phyloP scores from a whole-genome alignment of 108 stramenopile species.

The Phaeodactylum tricornutum region DNA sequence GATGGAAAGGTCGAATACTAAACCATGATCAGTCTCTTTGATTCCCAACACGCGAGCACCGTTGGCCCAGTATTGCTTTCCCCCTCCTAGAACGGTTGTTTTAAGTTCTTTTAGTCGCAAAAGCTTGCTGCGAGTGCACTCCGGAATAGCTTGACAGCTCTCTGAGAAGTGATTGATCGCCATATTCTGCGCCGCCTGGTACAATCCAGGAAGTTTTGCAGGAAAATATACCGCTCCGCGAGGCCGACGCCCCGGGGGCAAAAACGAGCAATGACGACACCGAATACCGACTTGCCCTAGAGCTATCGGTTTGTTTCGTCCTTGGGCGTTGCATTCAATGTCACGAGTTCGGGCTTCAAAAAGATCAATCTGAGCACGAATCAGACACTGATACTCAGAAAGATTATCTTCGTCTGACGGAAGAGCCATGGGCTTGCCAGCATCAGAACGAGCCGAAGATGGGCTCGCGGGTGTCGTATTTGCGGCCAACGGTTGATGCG shows the following conservation, averaged over 20 bases:
- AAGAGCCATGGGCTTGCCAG: constrained; percentile 1
- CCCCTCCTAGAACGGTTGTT: constrained; percentile 1
- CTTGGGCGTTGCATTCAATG: constrained; percentile 17
- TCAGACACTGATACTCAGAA: constrained; percentile 28
- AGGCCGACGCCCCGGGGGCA: constrained; percentile 12
- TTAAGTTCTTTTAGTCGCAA: constrained; percentile 8
- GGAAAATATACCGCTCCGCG: constrained; percentile 36
- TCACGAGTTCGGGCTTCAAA: constrained; percentile 28
- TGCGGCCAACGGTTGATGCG: no score
- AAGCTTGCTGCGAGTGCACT: constrained; percentile 1
- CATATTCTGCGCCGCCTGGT: constrained; percentile 42
- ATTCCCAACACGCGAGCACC: constrained; percentile 1
- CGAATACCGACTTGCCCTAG: constrained; percentile 32
- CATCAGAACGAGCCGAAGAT: no score
- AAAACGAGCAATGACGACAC: constrained; percentile 25
- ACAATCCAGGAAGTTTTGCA: constrained; percentile 19
- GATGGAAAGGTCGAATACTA: no score
- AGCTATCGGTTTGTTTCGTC: constrained; percentile 19
- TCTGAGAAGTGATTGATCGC: constrained; percentile 21
- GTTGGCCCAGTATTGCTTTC: constrained; percentile 7
- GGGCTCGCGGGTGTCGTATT: no score
- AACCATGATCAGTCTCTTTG: not conserved
- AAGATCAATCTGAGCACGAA: constrained; percentile 27
- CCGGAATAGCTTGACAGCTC: constrained; percentile 13
- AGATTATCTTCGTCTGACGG: constrained; percentile 27